Conservation (phyloP, 2,329 filamentous ascomycete genomes). For the Zalaria obscura region DNA sequence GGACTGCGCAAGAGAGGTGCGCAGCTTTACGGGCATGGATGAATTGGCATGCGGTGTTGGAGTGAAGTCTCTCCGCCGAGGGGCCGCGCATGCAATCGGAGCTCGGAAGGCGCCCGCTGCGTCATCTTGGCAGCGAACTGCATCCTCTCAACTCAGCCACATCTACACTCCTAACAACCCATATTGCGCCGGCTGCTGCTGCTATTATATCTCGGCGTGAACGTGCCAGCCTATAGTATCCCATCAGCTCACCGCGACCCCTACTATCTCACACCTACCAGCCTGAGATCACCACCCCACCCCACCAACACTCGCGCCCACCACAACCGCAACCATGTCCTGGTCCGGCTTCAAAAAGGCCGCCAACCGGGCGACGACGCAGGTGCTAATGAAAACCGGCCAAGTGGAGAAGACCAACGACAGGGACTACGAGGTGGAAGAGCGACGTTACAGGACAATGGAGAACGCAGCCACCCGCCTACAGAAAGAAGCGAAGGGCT, state of each 20-base stretch:
- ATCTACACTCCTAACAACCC: too few relatives aligned
- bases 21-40: neutral
- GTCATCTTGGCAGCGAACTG: too few relatives aligned
- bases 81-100: too few relatives aligned
- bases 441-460: constrained; percentile 90
- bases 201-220: too few relatives aligned
- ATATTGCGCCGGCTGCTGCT: too few relatives aligned
- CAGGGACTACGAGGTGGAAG: constrained; percentile 93
- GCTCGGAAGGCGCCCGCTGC: too few relatives aligned
- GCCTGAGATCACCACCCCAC: neutral
- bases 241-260: too few relatives aligned
- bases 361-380: constrained; percentile 90
- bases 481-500: constrained; percentile 97
- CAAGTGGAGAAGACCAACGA: constrained; percentile 98
- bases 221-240: too few relatives aligned
- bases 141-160: too few relatives aligned
- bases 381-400: constrained; percentile 99
- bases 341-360: constrained; percentile 33
- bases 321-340: constrained; percentile 40
- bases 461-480: constrained; percentile 82
- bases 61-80: too few relatives aligned
- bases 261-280: neutral
- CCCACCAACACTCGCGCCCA: neutral
- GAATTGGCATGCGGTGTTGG: neutral
- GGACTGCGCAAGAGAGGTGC: neutral